A percentile compares a stretch with the other conserved stretches of the same genome.
Evolutionary conservation across 257 asterid species (phyloP).

Genomic region (Solanum sitiens): DNA sequence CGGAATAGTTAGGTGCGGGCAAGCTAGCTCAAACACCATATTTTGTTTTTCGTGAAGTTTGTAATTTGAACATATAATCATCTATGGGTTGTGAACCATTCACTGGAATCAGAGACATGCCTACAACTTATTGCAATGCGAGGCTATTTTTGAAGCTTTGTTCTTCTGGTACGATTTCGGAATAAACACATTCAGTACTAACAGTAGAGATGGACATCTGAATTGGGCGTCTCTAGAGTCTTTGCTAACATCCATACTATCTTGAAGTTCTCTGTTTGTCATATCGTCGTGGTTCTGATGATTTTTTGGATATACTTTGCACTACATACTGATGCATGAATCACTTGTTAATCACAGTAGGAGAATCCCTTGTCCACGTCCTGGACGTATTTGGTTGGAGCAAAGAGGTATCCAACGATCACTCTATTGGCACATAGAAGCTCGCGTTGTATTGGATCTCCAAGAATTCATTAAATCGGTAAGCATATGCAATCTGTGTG

Average conservation of each 20-base stretch:
- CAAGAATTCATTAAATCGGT: slow-evolving; percentile 61
- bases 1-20: background rate
- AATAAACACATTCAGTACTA: background rate
- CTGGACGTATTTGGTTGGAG: slow-evolving; percentile 95
- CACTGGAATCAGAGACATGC: background rate
- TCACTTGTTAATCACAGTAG: slow-evolving; percentile 24
- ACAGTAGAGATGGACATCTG: background rate
- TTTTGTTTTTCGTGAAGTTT: background rate
- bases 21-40: background rate
- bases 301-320: background rate
- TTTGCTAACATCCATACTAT: background rate
- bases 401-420: slow-evolving; percentile 95
- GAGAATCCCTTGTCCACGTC: slow-evolving; percentile 85
- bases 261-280: background rate
- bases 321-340: background rate
- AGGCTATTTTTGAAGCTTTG: background rate
- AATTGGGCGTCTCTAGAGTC: background rate
- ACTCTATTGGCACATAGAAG: slow-evolving; percentile 94
- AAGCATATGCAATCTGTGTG: slow-evolving; percentile 13
- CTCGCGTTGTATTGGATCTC: slow-evolving; percentile 93
- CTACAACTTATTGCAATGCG: background rate
- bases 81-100: background rate
- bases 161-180: background rate
- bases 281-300: background rate
- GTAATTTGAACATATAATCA: background rate